A percentile compares a stretch with the other conserved stretches of the same genome.
These are phyloP conservation scores for Pestalotiopsis fici DNA, from an alignment of 2,329 filamentous ascomycete species.

Conservation along the genomic window DNA sequence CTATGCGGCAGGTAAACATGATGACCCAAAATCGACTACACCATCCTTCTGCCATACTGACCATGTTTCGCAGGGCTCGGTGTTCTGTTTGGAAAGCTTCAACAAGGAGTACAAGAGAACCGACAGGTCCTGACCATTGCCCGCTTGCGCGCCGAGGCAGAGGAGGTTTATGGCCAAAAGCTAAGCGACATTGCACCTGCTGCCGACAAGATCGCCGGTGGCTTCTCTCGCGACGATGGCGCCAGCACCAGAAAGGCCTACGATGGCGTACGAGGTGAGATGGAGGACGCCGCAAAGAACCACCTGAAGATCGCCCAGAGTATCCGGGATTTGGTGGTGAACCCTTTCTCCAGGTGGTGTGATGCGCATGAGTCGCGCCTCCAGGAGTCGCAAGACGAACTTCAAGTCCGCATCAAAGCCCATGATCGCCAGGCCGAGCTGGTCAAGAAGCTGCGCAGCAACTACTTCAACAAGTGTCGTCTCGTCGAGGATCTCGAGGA, in stretches of 20 bases:
- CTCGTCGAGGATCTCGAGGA: conserved; percentile 95
- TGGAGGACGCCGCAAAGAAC: conserved; percentile 85
- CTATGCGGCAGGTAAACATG: conserved; percentile 80
- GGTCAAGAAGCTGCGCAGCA: conserved; percentile 90
- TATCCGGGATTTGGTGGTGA: conserved; percentile 93
- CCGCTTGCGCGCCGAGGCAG: conserved; percentile 91
- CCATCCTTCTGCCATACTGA: not conserved
- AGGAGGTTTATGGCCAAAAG: conserved; percentile 82
- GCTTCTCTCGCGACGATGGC: conserved; percentile 89
- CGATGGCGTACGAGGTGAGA: conserved; percentile 88
- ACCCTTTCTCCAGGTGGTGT: conserved; percentile 94
- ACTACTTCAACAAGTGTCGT: conserved; percentile 99
- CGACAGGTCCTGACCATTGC: conserved; percentile 91
- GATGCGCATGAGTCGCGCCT: conserved; percentile 90
- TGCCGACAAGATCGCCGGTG: conserved; percentile 79
- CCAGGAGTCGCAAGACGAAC: conserved; percentile 91
- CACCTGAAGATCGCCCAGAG: conserved; percentile 96
- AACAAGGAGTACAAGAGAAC: conserved; percentile 94
- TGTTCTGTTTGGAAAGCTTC: conserved; percentile 93
- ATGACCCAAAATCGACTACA: conserved; percentile 10
- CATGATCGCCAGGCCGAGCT: conserved; percentile 89
- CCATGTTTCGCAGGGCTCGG: conserved; percentile 64
- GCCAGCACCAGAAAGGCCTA: conserved; percentile 97
- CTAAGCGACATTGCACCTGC: conserved; percentile 80
- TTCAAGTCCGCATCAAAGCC: conserved; percentile 86